Base-by-base conservation (phyloP, 1,284 basidiomycete species). In the Takashimella tepidaria region DNA sequence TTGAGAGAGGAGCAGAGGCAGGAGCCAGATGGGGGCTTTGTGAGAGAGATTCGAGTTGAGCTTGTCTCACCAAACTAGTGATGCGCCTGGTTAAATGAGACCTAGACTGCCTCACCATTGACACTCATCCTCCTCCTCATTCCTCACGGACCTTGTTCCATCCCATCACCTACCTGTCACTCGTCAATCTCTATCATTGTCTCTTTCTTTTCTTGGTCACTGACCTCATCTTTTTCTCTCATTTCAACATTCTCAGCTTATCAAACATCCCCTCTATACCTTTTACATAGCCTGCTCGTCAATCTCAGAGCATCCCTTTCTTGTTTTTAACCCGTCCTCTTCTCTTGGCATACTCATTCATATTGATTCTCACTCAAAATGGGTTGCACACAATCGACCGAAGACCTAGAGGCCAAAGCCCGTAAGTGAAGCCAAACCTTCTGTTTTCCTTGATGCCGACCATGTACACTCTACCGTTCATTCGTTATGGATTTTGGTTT, bases 351-450 rank as follows among this genome's bases (percentile, higher is more conserved):
- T n/a, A n/a, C n/a, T n/a, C n/a, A n/a, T n/a, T n/a, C n/a, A n/a
- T n/a, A n/a, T n/a, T n/a, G n/a, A n/a, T n/a, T n/a, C n/a, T n/a
- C 31, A 60, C 19, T 27, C 55, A 41, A 44, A 8, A 78, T 79
- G 77, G 77, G 77, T 51, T 79, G 77, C 71, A 68, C 72, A 16
- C 74, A 74, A 54, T 78, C 76, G 19, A 71, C 60, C 45, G 76
- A 76, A 55, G 77, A 78, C 62, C 53, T 64, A 27, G 75, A 70
- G 27, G 76, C 75, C 51, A 76, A 75, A 57, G 71, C 68, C 47
- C 67, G 74, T 75, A 49, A 58, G 74, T 73, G 23, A 1, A 42
- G 2, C n/a, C n/a, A n/a, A n/a, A n/a, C n/a, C n/a, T n/a, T n/a
- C n/a, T n/a, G n/a, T n/a, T n/a, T n/a, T n/a, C n/a, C n/a, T n/a